Evolutionary conservation across 2,329 filamentous ascomycete genomes (phyloP), one percentile per base, ranked within the genome.

Genomic region (Colletotrichum sp.): DNA sequence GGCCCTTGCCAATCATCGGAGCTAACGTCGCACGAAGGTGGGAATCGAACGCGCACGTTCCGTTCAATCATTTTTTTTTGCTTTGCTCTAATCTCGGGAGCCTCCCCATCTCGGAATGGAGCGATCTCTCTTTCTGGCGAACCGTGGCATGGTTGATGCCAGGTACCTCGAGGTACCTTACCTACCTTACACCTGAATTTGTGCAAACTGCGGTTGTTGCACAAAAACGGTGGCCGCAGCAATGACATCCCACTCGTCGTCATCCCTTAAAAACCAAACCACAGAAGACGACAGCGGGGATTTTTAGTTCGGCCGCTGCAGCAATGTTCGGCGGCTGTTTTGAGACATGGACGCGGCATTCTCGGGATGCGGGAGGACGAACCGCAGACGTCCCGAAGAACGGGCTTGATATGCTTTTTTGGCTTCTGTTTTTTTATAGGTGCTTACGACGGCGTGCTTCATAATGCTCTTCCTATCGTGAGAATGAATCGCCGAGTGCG

Each of bases 51-150:
- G 72, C 69, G 72, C 72, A 75, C 72, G 72, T 72, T 75, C 63
- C 36, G 28, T 62, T 34, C 30, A n/a, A 39, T 34, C 1, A 36
- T 55, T 67, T 49, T 44, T 44, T 49, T n/a, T 49, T 49, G 44
- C 44, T 49, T 49, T 49, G 44, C 44, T 49, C 24, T 59, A 74
- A 73, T 73, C 59, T 69, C 64, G 74, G 70, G 44, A 69, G 44
- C 34, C 64, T 60, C 60, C 70, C 74, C 70, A 73, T 76, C 64
- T 73, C 69, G 73, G 74, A 64, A 73, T 73, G 64, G 64, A 74
- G 74, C 74, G 70, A 76, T 69, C 70, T 69, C 52, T 28, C 52
- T 44, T 13, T 39, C 21, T 36, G 63, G 66, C 67, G 32, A 28
- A 49, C 44, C 44, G 44, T 21, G 44, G 44, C 44, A 49, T 49